Conservation (phyloP, 108 stramenopile species). For the Nitzschia inconspicua region DNA sequence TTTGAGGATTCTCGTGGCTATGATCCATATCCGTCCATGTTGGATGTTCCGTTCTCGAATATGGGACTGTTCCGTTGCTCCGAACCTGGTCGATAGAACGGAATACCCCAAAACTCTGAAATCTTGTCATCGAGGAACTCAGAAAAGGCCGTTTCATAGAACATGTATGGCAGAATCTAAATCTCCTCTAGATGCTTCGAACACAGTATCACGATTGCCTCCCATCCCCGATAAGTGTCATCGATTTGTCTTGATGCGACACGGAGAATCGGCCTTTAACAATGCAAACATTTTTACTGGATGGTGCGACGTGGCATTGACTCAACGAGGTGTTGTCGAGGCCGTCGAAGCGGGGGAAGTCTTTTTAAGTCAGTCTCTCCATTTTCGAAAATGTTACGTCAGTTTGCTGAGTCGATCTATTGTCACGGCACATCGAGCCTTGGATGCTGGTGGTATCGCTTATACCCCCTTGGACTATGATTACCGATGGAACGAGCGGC, state of each 20-base stretch:
- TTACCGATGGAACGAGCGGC: conserved; percentile 50
- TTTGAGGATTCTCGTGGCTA: no score
- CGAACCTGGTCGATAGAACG: no score
- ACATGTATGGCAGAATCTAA: no score
- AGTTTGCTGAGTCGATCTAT: conserved; percentile 29
- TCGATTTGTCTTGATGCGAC: conserved; percentile 25
- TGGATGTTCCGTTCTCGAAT: no score
- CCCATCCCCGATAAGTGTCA: conserved; percentile 15
- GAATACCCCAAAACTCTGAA: no score
- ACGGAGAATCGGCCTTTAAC: conserved; percentile 42
- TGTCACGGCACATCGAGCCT: conserved; percentile 22
- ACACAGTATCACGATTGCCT: conserved; percentile 8
- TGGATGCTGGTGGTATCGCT: conserved; percentile 21
- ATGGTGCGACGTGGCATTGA: no score
- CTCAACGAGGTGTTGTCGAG: conserved; percentile 30
- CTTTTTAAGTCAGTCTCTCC: no score
- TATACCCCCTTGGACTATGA: conserved; percentile 33
- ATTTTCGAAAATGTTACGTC: conserved; percentile 31
- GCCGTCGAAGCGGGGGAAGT: conserved; percentile 32
- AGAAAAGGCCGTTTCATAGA: no score
- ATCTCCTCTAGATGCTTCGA: no score
- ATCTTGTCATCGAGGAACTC: no score
- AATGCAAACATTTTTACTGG: conserved; percentile 35
- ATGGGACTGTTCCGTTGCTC: no score
- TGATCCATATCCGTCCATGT: no score